Percentiles rank a stretch among this genome's conserved stretches.
Conservation (phyloP, 2,329 filamentous ascomycete species). For the Penicillium sp. region DNA sequence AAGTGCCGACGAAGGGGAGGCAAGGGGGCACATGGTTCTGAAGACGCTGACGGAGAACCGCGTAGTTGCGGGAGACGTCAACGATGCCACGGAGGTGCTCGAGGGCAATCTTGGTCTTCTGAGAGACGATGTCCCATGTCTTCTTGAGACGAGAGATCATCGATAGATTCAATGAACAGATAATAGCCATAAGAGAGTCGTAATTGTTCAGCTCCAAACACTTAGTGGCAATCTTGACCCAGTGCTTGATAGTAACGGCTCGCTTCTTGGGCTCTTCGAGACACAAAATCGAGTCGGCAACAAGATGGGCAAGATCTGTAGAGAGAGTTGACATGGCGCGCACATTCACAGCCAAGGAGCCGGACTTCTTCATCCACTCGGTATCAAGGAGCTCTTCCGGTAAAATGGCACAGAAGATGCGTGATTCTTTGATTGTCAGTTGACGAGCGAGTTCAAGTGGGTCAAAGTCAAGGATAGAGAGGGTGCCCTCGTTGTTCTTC, state of each 20-base stretch:
- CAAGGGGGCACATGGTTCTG: constrained; percentile 88
- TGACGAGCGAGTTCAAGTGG: constrained; percentile 88
- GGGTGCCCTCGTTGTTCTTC: constrained; percentile 69
- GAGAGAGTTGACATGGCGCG: constrained; percentile 91
- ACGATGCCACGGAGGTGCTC: constrained; percentile 81
- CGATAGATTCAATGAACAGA: constrained; percentile 89
- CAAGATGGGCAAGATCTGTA: constrained; percentile 88
- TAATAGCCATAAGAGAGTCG: constrained; percentile 94
- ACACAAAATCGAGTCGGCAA: constrained; percentile 87
- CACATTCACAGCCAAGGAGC: constrained; percentile 80
- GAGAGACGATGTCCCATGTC: constrained; percentile 88
- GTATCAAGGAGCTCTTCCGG: constrained; percentile 89
- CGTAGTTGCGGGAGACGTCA: constrained; percentile 88
- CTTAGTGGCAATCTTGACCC: constrained; percentile 90
- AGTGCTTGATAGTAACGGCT: constrained; percentile 89
- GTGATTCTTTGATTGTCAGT: constrained; percentile 87
- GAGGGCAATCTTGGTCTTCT: constrained; percentile 78
- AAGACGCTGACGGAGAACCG: constrained; percentile 77
- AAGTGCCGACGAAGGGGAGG: constrained; percentile 93
- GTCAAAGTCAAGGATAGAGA: constrained; percentile 86
- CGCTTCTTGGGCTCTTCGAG: constrained; percentile 91
- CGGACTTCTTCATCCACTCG: constrained; percentile 90
- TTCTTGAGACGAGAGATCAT: constrained; percentile 84
- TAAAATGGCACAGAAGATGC: constrained; percentile 86
- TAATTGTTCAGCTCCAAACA: constrained; percentile 93